Evolutionary conservation across 2,329 filamentous ascomycete species (phyloP).

Genomic region (Aureobasidium sp.): DNA sequence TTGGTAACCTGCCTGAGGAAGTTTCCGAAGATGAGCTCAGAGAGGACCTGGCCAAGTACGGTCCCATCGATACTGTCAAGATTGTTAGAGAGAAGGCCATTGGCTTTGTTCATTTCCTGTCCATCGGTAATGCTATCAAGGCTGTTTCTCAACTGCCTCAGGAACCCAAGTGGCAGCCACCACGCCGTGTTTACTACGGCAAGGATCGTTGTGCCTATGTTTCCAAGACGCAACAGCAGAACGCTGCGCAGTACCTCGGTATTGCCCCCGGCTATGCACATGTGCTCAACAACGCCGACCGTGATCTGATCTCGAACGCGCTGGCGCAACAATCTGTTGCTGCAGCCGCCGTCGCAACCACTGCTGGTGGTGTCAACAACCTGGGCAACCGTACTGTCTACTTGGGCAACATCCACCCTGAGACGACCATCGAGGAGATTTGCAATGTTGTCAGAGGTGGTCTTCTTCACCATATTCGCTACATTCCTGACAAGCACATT

Average conservation of each 20-base stretch:
- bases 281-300: conserved; percentile 90
- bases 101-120: conserved; percentile 94
- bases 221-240: conserved; percentile 99
- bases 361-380: conserved; percentile 94
- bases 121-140: conserved; percentile 97
- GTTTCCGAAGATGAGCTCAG: conserved; percentile 85
- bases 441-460: conserved; percentile 97
- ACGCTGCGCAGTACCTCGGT: conserved; percentile 93
- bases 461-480: conserved; percentile 93
- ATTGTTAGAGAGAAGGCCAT: conserved; percentile 97
- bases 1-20: conserved; percentile 88
- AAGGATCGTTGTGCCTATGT: conserved; percentile 98
- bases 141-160: conserved; percentile 93
- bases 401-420: conserved; percentile 95
- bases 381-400: conserved; percentile 97
- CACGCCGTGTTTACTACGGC: conserved; percentile 93
- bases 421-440: conserved; percentile 98
- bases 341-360: conserved; percentile 91
- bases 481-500: conserved; percentile 99
- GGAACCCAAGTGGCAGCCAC: conserved; percentile 93
- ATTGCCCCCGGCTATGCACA: conserved; percentile 96
- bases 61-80: conserved; percentile 94
- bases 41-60: conserved; percentile 93
- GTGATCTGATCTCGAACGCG: conserved; percentile 92
- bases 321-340: conserved; percentile 96